Evolutionary conservation across 768 basidiomycete species (phyloP).

Genomic region (Russula foetens): DNA sequence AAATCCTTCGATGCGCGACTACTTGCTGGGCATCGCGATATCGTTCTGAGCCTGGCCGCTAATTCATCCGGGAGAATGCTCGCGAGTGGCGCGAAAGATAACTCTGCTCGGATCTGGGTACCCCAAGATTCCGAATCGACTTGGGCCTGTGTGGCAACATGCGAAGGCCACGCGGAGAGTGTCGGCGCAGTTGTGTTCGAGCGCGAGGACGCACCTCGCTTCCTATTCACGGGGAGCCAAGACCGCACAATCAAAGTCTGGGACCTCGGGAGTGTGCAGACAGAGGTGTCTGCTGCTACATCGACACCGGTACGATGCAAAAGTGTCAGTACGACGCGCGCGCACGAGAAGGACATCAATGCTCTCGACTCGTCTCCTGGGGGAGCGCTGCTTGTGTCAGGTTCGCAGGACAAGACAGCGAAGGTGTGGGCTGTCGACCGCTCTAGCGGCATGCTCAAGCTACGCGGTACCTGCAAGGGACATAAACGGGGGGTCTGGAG

Average conservation of each 20-base stretch:
- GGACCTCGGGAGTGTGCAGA: constrained; percentile 61
- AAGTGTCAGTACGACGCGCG: constrained; percentile 78
- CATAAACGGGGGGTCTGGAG: constrained; percentile 97
- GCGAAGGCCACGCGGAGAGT: constrained; percentile 92
- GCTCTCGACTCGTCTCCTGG: constrained; percentile 89
- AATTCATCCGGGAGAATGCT: constrained; percentile 61
- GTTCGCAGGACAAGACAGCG: constrained; percentile 92
- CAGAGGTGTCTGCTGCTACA: constrained; percentile 24
- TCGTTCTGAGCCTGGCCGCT: constrained; percentile 79
- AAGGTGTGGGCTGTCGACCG: constrained; percentile 76
- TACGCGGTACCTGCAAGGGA: constrained; percentile 85
- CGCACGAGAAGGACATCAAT: constrained; percentile 99
- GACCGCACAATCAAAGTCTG: constrained; percentile 99
- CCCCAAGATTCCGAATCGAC: constrained; percentile 30
- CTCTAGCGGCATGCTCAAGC: constrained; percentile 58
- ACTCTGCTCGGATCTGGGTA: constrained; percentile 80
- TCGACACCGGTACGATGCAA: constrained; percentile 43
- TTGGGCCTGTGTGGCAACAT: constrained; percentile 76
- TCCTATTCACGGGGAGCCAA: constrained; percentile 93
- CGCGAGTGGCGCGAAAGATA: constrained; percentile 91
- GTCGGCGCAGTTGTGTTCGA: constrained; percentile 85
- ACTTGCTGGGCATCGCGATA: constrained; percentile 83
- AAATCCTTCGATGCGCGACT: constrained; percentile 74
- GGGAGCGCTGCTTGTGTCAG: constrained; percentile 81
- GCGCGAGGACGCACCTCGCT: constrained; percentile 40